Conservation (phyloP, 1,284 basidiomycete genomes). For the Testicularia cyperi region DNA sequence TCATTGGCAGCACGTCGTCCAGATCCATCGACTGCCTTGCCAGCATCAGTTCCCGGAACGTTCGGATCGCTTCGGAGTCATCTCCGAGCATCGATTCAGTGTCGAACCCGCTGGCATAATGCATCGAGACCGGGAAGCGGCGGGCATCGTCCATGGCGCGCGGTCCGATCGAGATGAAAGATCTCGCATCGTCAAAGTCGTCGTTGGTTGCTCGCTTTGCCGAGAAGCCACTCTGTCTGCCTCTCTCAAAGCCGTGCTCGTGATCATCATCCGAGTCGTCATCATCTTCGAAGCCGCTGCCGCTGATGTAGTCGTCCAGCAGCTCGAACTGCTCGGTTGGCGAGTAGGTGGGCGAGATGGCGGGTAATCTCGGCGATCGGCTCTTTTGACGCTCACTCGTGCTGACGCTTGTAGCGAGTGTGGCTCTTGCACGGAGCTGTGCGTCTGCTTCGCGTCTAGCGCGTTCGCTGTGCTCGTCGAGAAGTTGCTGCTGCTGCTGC, state of each 20-base stretch:
- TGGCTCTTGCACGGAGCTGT: too few species aligned
- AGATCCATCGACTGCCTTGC: slow-evolving; percentile 47
- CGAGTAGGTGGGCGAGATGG: too few species aligned
- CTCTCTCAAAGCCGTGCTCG: too few species aligned
- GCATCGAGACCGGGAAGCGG: slow-evolving; percentile 51
- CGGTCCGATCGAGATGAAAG: slow-evolving; percentile 30
- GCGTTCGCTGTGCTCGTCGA: too few species aligned
- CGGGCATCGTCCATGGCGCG: slow-evolving; percentile 34
- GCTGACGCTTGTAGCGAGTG: too few species aligned
- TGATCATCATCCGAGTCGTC: not conserved
- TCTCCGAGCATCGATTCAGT: slow-evolving; percentile 39
- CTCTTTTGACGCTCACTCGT: too few species aligned
- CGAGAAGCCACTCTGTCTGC: not conserved
- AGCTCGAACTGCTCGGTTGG: slow-evolving; percentile 5
- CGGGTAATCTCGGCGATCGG: too few species aligned
- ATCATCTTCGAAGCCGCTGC: not conserved
- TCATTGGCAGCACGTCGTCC: slow-evolving; percentile 42
- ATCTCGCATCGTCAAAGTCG: slow-evolving; percentile 10
- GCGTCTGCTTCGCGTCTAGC: too few species aligned
- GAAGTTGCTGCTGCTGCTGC: too few species aligned
- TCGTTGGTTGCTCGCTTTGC: not conserved
- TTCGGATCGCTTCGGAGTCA: slow-evolving; percentile 28
- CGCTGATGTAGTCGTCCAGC: slow-evolving; percentile 10
- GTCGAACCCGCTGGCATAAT: slow-evolving; percentile 47
- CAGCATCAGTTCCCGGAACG: slow-evolving; percentile 41